Evolutionary conservation across 2,329 filamentous ascomycete genomes (phyloP).

Genomic region (Aspergillus clavatus): DNA sequence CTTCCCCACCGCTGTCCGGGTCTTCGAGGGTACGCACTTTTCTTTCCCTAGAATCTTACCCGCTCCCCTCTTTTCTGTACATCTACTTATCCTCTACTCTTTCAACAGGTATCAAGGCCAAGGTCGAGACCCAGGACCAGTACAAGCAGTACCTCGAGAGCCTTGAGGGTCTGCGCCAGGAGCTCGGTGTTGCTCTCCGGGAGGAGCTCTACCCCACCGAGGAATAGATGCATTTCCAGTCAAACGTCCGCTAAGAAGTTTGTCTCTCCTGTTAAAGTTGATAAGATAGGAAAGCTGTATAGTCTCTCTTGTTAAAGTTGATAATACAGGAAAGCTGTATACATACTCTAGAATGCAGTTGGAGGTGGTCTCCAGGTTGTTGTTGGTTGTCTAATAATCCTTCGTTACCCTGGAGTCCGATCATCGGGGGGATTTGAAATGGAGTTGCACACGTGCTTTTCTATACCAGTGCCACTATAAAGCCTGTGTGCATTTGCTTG

Average conservation of each 20-base stretch:
- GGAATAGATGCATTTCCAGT: conserved; percentile 29
- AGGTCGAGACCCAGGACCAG: conserved; percentile 97
- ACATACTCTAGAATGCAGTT: conserved; percentile 36
- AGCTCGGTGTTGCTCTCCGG: conserved; percentile 86
- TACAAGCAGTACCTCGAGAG: conserved; percentile 94
- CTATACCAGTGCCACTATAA: conserved; percentile 22
- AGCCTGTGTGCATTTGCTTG: conserved; percentile 19
- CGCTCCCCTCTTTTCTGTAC: conserved; percentile 5
- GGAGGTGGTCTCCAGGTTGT: conserved; percentile 22
- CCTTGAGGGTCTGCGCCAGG: conserved; percentile 87
- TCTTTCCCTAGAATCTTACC: no score
- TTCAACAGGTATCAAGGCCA: conserved; percentile 83
- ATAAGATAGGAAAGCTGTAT: conserved; percentile 35
- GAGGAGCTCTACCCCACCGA: conserved; percentile 79
- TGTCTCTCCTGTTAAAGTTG: conserved; percentile 23
- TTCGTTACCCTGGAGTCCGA: conserved; percentile 14
- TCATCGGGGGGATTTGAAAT: conserved; percentile 8
- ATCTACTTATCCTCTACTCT: not conserved
- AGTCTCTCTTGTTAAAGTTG: conserved; percentile 28
- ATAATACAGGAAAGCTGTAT: conserved; percentile 35
- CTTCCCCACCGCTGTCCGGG: conserved; percentile 93
- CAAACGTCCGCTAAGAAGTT: conserved; percentile 10
- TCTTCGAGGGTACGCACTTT: conserved; percentile 83
- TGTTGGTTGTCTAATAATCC: conserved; percentile 21
- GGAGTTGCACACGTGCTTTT: conserved; percentile 22